Evolutionary conservation across 73 alveolate species (phyloP).

Genomic region (Paramecium tetraurelia): DNA sequence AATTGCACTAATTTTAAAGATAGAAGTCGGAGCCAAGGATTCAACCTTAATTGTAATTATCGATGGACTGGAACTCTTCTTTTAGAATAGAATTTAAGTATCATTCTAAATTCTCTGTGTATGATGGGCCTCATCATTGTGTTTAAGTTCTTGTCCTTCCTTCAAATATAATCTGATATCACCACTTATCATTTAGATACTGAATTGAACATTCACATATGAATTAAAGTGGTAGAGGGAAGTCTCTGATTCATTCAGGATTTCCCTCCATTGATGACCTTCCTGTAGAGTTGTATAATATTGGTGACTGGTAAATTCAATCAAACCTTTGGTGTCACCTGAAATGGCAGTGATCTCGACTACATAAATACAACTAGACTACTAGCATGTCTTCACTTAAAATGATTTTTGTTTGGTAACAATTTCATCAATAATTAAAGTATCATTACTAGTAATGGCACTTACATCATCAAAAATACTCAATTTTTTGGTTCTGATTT

Average conservation of each 20-base stretch:
- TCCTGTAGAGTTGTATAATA: neutral
- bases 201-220: neutral
- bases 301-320: neutral
- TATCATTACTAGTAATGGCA: neutral
- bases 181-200: neutral
- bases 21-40: neutral
- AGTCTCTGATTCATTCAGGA: neutral
- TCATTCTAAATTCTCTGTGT: neutral
- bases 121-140: constrained; percentile 1
- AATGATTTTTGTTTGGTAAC: neutral
- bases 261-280: neutral
- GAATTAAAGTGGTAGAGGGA: neutral
- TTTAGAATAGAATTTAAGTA: neutral
- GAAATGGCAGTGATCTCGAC: neutral
- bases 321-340: neutral
- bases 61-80: neutral
- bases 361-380: neutral
- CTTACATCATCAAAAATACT: neutral
- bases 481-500: neutral
- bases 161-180: neutral
- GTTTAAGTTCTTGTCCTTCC: neutral
- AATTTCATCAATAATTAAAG: neutral
- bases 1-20: neutral
- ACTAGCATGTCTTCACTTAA: neutral
- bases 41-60: neutral